Base-by-base conservation (phyloP, 177 flowering plant genomes). In the Vitis hybrid region DNA sequence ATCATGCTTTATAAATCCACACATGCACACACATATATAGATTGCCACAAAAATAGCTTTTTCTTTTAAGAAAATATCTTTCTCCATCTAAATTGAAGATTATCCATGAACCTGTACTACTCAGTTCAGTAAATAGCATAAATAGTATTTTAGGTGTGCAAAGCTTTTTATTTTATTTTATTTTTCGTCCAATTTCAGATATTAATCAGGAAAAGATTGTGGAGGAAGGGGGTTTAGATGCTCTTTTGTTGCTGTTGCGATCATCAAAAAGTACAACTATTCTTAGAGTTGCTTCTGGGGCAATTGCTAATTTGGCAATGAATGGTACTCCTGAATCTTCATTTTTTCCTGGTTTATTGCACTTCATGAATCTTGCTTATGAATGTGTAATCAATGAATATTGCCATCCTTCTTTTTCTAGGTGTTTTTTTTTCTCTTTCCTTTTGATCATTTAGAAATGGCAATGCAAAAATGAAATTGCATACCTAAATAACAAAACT, bases 221-320 rank as follows among this genome's bases (percentile, higher is more conserved):
- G 62, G 89, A 87, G 71, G 98, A 87, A 71, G 97, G 97, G 10
- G 98, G 98, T 56, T 70, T 94, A 70, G 93, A 90, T 82, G 88
- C 94, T 52, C 82, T 94, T 82, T 91, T 94, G 56, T 79, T 71
- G 83, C 82, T 94, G 62, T 68, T 92, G 65, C 84, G 70, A 61
- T 82, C 94, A 70, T 87, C 98, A 39, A 76, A 82, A 52, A 86
- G 85, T 81, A 58, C 82, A 68, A 90, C 97, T 26, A 82, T 91
- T 58, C 92, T 81, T 61, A 85, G 97, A 79, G 97, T 92, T 76
- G 91, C 98, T 75, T 92, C 98, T 51, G 98, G 98, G 54, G 98
- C 98, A 54, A 81, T 94, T 67, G 98, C 98, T 64, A 94, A 94
- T 80, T 79, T 94, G 79, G 98, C 98, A 71, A 94, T 94, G 98